These are phyloP conservation scores for Neoconidiobolus thromboides DNA, from an alignment of 371 early-diverging fungal genomes.

Conservation along the genomic window DNA sequence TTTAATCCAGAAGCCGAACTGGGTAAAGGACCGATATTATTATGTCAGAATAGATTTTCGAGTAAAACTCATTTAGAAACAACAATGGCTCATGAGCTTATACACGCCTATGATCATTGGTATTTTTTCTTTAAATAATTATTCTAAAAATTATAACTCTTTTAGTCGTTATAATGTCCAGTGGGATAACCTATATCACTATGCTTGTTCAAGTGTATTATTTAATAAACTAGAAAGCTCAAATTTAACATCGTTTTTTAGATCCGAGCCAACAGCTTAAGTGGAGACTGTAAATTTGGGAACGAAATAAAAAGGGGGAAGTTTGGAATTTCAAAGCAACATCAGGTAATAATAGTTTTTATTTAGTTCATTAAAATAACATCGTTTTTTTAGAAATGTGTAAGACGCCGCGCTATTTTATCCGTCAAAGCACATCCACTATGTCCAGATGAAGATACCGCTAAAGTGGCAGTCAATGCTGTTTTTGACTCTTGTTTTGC, in stretches of 20 bases:
- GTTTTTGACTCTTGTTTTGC: constrained; percentile 83
- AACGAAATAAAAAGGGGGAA: constrained; percentile 67
- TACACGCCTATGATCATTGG: constrained; percentile 87
- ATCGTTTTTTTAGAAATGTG: constrained; percentile 33
- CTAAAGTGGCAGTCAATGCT: constrained; percentile 68
- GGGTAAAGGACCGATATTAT: constrained; percentile 22
- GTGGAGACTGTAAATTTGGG: constrained; percentile 79
- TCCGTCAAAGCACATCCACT: constrained; percentile 53
- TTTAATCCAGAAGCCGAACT: constrained; percentile 38
- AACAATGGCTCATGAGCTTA: constrained; percentile 86
- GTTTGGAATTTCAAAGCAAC: constrained; percentile 66
- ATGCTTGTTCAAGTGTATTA: constrained; percentile 74
- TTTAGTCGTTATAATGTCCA: constrained; percentile 47
- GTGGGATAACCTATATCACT: constrained; percentile 67
- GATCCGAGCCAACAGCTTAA: constrained; percentile 77
- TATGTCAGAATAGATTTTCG: constrained; percentile 65
- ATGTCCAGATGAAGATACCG: constrained; percentile 52
- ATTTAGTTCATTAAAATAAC: neutral
- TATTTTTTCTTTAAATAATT: neutral
- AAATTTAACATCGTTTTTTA: constrained; percentile 10
- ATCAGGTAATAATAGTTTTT: constrained; percentile 31
- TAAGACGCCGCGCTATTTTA: constrained; percentile 68
- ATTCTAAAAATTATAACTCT: neutral
- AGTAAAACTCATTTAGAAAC: constrained; percentile 60
- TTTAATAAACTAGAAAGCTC: neutral